Evolutionary conservation across 2,329 filamentous ascomycete genomes (phyloP).

Genomic region (Byssothecium circinans): DNA sequence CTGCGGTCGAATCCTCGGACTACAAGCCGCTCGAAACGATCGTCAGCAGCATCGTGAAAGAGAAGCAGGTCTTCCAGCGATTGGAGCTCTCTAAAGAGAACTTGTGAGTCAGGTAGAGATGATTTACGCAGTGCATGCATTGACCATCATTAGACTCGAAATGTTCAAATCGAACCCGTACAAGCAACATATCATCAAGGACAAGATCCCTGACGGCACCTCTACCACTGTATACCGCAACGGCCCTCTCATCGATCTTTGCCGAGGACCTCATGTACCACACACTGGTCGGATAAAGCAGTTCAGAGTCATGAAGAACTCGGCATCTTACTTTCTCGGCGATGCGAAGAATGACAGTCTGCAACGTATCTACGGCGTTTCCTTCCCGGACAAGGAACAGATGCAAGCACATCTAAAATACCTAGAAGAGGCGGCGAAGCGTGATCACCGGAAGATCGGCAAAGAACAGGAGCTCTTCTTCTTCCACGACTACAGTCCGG

Average conservation of each 20-base stretch:
- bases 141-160: conserved; percentile 57
- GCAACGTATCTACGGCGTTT: conserved; percentile 94
- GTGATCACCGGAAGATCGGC: conserved; percentile 91
- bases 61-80: conserved; percentile 93
- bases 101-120: conserved; percentile 48
- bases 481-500: conserved; percentile 92
- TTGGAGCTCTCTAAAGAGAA: conserved; percentile 88
- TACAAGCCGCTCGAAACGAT: conserved; percentile 83
- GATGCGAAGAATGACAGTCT: conserved; percentile 92
- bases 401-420: conserved; percentile 93
- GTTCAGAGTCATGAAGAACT: conserved; percentile 90
- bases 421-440: conserved; percentile 95
- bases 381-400: conserved; percentile 94
- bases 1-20: conserved; percentile 71
- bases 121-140: neutral
- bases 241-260: conserved; percentile 91
- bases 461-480: conserved; percentile 97
- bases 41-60: conserved; percentile 84
- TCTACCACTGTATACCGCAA: conserved; percentile 93
- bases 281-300: conserved; percentile 92
- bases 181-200: conserved; percentile 96
- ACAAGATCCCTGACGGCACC: conserved; percentile 85
- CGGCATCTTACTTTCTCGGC: conserved; percentile 87
- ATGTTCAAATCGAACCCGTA: conserved; percentile 99
- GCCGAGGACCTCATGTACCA: conserved; percentile 90